Conservation (phyloP, 768 basidiomycete species). For the Boletus tylopilopsis region DNA sequence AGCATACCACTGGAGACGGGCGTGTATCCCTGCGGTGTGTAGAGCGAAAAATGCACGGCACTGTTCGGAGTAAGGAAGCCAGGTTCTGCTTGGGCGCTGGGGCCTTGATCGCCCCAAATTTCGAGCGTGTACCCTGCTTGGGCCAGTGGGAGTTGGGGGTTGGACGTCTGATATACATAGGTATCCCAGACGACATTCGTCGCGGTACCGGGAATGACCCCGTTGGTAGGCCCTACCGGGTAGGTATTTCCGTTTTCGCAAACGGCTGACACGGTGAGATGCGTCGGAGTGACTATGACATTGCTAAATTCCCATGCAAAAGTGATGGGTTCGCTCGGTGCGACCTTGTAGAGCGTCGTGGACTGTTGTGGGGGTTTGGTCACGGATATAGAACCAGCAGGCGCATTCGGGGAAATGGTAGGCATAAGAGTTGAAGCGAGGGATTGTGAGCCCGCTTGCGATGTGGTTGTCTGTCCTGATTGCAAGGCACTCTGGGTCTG, state of each 20-base stretch:
- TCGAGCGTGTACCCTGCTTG: slow-evolving; percentile 56
- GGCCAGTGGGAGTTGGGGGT: slow-evolving; percentile 50
- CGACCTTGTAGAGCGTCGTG: slow-evolving; percentile 88
- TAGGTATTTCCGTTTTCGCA: slow-evolving; percentile 67
- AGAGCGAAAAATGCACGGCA: slow-evolving; percentile 53
- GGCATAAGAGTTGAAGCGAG: slow-evolving; percentile 3
- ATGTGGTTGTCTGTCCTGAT: neutral
- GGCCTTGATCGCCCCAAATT: slow-evolving; percentile 56
- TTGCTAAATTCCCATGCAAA: slow-evolving; percentile 90
- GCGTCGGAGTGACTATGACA: slow-evolving; percentile 60
- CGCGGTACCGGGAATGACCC: slow-evolving; percentile 47
- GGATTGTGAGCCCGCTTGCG: slow-evolving; percentile 10
- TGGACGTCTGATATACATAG: slow-evolving; percentile 45
- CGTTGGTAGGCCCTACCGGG: slow-evolving; percentile 53
- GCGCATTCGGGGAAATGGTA: slow-evolving; percentile 47
- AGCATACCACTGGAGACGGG: slow-evolving; percentile 38
- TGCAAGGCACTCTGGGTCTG: too few species aligned
- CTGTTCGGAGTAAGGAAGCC: slow-evolving; percentile 52
- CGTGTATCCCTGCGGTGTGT: slow-evolving; percentile 49
- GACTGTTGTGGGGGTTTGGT: slow-evolving; percentile 80
- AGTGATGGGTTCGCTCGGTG: slow-evolving; percentile 66
- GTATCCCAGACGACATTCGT: slow-evolving; percentile 57
- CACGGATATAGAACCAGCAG: slow-evolving; percentile 65
- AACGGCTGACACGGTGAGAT: slow-evolving; percentile 56
- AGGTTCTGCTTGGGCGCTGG: slow-evolving; percentile 41